A percentile compares a stretch with the other conserved stretches of the same genome.
These are phyloP conservation scores for Niebla homalea DNA, from an alignment of 495 filamentous ascomycete genomes.

Conservation along the genomic window DNA sequence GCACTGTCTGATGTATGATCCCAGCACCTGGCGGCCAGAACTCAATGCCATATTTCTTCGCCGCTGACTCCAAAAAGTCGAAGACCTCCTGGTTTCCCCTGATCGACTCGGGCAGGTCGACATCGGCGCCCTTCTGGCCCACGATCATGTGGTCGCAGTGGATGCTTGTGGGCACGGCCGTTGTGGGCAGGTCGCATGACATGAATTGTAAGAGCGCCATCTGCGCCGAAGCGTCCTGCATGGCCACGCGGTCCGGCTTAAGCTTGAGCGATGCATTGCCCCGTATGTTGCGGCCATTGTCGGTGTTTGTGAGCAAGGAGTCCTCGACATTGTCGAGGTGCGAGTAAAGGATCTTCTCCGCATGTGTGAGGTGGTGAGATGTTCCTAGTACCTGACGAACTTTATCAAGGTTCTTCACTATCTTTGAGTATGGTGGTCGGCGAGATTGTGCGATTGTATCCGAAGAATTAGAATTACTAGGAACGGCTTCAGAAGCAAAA, in stretches of 20 bases:
- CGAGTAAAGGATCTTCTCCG: constrained; percentile 96
- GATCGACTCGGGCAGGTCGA: constrained; percentile 76
- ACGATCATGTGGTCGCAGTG: constrained; percentile 99
- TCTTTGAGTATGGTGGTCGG: constrained; percentile 51
- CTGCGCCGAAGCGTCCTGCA: constrained; percentile 98
- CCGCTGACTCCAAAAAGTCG: constrained; percentile 88
- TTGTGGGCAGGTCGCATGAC: constrained; percentile 80
- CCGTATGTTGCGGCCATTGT: constrained; percentile 68
- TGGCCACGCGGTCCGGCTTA: constrained; percentile 93
- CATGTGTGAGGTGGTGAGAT: constrained; percentile 60
- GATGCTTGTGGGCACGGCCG: constrained; percentile 93
- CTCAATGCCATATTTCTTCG: constrained; percentile 93
- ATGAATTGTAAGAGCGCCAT: constrained; percentile 99
- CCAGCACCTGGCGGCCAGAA: constrained; percentile 99
- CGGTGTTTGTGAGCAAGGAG: constrained; percentile 61
- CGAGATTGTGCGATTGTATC: constrained; percentile 31
- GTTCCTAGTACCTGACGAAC: constrained; percentile 62
- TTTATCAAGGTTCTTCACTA: constrained; percentile 41
- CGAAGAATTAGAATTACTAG: constrained; percentile 11
- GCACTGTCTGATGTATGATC: constrained; percentile 95
- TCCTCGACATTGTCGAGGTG: constrained; percentile 83
- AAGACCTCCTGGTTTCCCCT: constrained; percentile 93
- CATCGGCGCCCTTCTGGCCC: constrained; percentile 75
- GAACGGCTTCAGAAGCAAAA: constrained; percentile 23
- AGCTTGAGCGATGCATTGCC: constrained; percentile 90